Base-by-base conservation (phyloP, 148 eudicot species). In the Cornus suecica region DNA sequence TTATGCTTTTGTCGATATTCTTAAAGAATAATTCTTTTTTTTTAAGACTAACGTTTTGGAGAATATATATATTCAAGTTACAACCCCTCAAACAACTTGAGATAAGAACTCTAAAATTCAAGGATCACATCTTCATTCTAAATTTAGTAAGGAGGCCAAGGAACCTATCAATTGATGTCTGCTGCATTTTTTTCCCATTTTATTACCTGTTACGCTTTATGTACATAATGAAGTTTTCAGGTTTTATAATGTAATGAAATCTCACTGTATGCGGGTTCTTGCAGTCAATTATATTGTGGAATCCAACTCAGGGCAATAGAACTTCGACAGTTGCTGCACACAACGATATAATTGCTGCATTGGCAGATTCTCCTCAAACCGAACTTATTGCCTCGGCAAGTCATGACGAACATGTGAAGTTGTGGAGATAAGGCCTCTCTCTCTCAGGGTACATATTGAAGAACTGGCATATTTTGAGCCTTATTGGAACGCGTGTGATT, bases 241-340 rank as follows among this genome's bases (percentile, higher is more conserved):
- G 24, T 22, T 58, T 58, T 20, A 18, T n/a, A 8, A 25, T 58
- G 62, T 5, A 22, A 22, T 32, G 68, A 42, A 42, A 65, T 65
- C 70, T 48, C 65, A 45, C 16, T 20, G 30, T 29, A 25, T 65
- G 69, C 22, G 22, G 31, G 26, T 37, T 58, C 42, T 74, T 76
- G 83, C 88, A 88, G 91, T 71, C 81, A 16, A 69, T 88, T 10
- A 48, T 70, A 34, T 37, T 86, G 60, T 88, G 91, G 91, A 84
- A 80, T 74, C 85, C 87, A 25, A 70, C 76, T 7, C 79, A 77
- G 56, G 71, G 78, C 79, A 76, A 72, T 67, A 78, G 32, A 26
- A 61, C n/a, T 11, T 10, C 69, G 70, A 58, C 79, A 34, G 67
- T 72, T 62, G 41, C 42, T 11, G 88, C 88, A 23, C 91, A 86